Percentiles rank a stretch among this genome's conserved stretches.
Evolutionary conservation across 441 rosid genomes (phyloP).

Genomic region (Bruguiera hainesii): DNA sequence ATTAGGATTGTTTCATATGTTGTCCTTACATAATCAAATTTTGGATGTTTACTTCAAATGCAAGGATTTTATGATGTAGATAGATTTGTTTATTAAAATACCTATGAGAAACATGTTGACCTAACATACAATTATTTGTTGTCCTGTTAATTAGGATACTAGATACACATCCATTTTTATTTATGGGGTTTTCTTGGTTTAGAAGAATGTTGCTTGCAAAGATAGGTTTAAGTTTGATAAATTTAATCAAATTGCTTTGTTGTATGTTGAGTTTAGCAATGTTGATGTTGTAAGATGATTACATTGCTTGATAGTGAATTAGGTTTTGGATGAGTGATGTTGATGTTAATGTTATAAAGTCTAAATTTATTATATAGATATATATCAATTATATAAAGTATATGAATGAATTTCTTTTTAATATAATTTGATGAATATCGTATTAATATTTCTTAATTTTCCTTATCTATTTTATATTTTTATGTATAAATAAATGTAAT

Average conservation of each 20-base stretch:
- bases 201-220: conserved; percentile 37
- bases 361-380: no score
- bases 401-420: no score
- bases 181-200: conserved; percentile 32
- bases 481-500: no score
- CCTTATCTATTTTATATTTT: no score
- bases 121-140: conserved; percentile 64
- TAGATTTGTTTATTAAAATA: conserved; percentile 65
- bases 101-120: conserved; percentile 47
- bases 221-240: conserved; percentile 44
- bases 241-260: conserved; percentile 49
- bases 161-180: conserved; percentile 10
- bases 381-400: no score
- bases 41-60: conserved; percentile 42
- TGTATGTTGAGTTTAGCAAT: conserved; percentile 34
- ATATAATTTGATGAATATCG: no score
- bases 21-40: not conserved
- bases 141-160: conserved; percentile 21
- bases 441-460: no score
- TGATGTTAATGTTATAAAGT: no score
- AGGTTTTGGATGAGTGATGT: conserved; percentile 29
- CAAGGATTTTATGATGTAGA: conserved; percentile 26
- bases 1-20: no score
- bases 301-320: conserved; percentile 47
- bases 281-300: conserved; percentile 42